A percentile compares a stretch with the other conserved stretches of the same genome.
phyloP scores from a whole-genome alignment of 2,329 filamentous ascomycete genomes.

The Nothomitra cinnamomea region DNA sequence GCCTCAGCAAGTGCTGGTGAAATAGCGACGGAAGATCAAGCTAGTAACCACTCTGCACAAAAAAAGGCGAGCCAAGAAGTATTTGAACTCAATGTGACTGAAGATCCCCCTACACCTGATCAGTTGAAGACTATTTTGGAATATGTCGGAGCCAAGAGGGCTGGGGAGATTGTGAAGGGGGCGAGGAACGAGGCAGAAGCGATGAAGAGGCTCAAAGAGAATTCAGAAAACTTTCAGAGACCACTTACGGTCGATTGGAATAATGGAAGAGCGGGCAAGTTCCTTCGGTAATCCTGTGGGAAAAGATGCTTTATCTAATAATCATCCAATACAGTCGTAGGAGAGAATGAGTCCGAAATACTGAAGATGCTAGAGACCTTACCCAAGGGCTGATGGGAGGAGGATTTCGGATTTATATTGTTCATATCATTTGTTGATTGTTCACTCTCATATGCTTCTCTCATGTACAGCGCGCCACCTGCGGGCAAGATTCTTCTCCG shows the following conservation, averaged over 20 bases:
- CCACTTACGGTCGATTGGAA: slow-evolving; percentile 83
- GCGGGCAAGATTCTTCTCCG: no score
- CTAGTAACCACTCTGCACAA: slow-evolving; percentile 46
- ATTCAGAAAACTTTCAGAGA: slow-evolving; percentile 48
- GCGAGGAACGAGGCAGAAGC: slow-evolving; percentile 63
- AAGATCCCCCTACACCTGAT: slow-evolving; percentile 60
- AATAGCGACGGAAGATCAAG: slow-evolving; percentile 57
- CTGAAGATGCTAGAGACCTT: slow-evolving; percentile 56
- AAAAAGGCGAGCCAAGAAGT: slow-evolving; percentile 42
- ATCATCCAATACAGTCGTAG: slow-evolving; percentile 31
- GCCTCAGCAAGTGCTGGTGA: slow-evolving; percentile 51
- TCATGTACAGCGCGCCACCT: no score
- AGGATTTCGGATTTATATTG: no score
- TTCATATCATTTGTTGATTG: no score
- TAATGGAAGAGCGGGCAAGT: slow-evolving; percentile 58
- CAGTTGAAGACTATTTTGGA: slow-evolving; percentile 73
- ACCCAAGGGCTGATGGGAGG: slow-evolving; percentile 22
- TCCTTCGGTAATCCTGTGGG: background rate
- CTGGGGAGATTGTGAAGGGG: slow-evolving; percentile 52
- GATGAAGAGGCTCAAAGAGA: slow-evolving; percentile 58
- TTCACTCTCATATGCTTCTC: no score
- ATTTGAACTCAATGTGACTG: slow-evolving; percentile 78
- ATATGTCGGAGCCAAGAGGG: slow-evolving; percentile 50
- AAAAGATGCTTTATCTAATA: slow-evolving; percentile 7
- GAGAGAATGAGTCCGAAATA: slow-evolving; percentile 77